These are phyloP conservation scores for Phytophthora pluvialis DNA, from an alignment of 352 stramenopile species.

Conservation along the genomic window DNA sequence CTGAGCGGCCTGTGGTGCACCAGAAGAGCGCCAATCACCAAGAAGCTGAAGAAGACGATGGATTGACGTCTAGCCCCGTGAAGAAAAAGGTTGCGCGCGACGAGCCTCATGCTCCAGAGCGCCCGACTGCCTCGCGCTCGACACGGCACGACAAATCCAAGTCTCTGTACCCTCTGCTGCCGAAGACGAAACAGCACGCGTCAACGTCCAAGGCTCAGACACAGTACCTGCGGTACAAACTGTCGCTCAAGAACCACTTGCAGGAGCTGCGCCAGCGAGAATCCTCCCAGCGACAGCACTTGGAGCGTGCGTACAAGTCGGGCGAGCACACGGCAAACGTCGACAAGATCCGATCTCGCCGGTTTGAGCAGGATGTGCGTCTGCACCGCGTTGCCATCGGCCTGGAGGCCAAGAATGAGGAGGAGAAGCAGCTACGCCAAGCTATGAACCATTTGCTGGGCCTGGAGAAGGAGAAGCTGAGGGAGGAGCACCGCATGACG, in stretches of 20 bases:
- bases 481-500: conserved; percentile 66
- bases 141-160: conserved; percentile 14
- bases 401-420: conserved; percentile 63
- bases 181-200: conserved; percentile 22
- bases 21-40: conserved; percentile 36
- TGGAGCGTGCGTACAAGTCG: conserved; percentile 68
- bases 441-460: conserved; percentile 68
- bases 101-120: conserved; percentile 27
- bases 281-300: conserved; percentile 58
- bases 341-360: conserved; percentile 69
- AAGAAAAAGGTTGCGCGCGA: conserved; percentile 44
- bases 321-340: conserved; percentile 70
- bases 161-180: conserved; percentile 55
- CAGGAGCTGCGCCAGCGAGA: conserved; percentile 70
- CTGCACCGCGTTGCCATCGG: conserved; percentile 70
- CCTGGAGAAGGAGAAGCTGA: conserved; percentile 72
- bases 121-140: conserved; percentile 2
- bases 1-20: neutral
- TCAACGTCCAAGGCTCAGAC: conserved; percentile 47
- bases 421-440: conserved; percentile 72
- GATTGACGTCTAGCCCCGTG: conserved; percentile 30
- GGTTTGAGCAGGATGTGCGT: conserved; percentile 74
- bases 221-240: conserved; percentile 74
- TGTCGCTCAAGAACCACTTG: conserved; percentile 71
- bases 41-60: conserved; percentile 34